These are phyloP conservation scores for Porphyridium purpureum DNA, from an alignment of 23 red algal species.

Conservation along the genomic window DNA sequence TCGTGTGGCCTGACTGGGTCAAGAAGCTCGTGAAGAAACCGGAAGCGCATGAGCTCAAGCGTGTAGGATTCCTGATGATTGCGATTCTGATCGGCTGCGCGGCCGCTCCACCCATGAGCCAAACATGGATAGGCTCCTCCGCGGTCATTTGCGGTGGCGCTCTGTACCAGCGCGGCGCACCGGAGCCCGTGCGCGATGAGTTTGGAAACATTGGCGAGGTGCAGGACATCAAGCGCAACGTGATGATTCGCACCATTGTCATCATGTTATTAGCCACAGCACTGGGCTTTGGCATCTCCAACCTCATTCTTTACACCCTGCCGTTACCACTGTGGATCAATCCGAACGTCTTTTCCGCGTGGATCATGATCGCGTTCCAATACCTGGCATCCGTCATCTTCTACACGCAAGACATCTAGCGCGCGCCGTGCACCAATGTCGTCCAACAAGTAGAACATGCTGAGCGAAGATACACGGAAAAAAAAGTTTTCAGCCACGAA, in stretches of 20 bases:
- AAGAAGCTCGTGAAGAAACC: constrained; percentile 60
- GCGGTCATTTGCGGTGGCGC: no score
- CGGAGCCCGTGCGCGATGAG: constrained; percentile 67
- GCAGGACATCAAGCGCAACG: constrained; percentile 47
- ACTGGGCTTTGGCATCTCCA: constrained; percentile 42
- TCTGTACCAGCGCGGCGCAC: constrained; percentile 77
- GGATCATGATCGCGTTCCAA: constrained; percentile 30
- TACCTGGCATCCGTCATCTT: constrained; percentile 65
- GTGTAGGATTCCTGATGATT: constrained; percentile 78
- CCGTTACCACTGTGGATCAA: constrained; percentile 53
- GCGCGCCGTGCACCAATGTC: no score
- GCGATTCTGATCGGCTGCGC: constrained; percentile 56
- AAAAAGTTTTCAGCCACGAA: no score
- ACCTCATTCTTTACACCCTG: no score
- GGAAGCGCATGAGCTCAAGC: constrained; percentile 32
- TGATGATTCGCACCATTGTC: constrained; percentile 54
- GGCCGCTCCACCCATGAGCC: constrained; percentile 61
- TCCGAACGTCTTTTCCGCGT: constrained; percentile 45
- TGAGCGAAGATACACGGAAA: no score
- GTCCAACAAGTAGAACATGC: no score
- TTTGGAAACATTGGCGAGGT: constrained; percentile 77
- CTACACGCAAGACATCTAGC: constrained; percentile 54
- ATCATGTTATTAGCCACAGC: constrained; percentile 37
- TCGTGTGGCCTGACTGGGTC: constrained; percentile 43
- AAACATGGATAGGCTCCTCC: no score